Conservation (phyloP, 2,329 filamentous ascomycete species). For the Botrytis squamosa region DNA sequence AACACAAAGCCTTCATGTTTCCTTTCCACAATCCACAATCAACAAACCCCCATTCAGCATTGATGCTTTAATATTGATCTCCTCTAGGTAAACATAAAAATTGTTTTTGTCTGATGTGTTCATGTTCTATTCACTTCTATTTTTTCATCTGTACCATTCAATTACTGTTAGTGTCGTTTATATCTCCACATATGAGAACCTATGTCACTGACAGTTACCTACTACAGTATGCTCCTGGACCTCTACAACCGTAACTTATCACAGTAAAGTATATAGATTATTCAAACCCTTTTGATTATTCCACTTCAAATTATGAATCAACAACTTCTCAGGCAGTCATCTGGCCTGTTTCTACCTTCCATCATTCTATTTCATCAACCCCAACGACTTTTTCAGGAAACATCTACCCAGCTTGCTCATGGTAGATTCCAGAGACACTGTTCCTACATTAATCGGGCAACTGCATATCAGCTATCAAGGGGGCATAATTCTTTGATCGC, state of each 20-base stretch:
- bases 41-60: not conserved
- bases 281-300: not conserved
- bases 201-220: not conserved
- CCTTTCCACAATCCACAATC: not conserved
- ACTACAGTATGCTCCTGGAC: not conserved
- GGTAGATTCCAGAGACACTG: not conserved
- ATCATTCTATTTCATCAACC: not conserved
- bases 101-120: not conserved
- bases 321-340: not conserved
- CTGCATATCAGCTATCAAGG: not conserved
- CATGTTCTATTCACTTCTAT: slow-evolving; percentile 7
- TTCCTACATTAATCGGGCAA: not conserved
- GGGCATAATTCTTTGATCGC: not conserved
- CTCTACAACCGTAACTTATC: not conserved
- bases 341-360: not conserved
- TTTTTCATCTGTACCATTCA: not conserved
- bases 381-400: not conserved
- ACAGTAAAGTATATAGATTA: not conserved
- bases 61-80: not conserved
- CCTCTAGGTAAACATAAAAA: not conserved
- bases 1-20: not conserved
- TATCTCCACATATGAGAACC: not conserved
- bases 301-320: not conserved
- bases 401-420: not conserved
- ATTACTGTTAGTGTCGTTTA: not conserved